Evolutionary conservation across 331 rosid genomes (phyloP), one percentile per base, ranked within the genome.

Genomic region (Erythrophleum ivorense): DNA sequence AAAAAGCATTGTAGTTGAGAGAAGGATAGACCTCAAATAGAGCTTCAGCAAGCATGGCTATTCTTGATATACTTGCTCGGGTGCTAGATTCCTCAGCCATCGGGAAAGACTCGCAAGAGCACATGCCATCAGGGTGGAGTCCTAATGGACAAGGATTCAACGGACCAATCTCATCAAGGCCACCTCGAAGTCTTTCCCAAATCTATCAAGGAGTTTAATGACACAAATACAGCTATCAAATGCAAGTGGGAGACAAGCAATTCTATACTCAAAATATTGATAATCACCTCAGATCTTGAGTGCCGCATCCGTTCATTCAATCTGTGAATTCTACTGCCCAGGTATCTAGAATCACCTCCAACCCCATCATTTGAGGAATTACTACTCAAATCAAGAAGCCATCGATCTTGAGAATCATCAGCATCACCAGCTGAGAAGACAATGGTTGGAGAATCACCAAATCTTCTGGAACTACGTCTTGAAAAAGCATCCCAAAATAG

Each of bases 401-500:
- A 95, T 79, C 86, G 87, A 83, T 95, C 99, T 75, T 84, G 93
- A 81, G 91, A 90, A 76, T 91, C 91, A 85, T 88, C 92, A n/a
- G 77, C n/a, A 60, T 82, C 90, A 82, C 91, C 91, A n/a, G 90
- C 71, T 54, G 98, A 91, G 82, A 93, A 88, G 80, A 90, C 82
- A 65, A 91, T 75, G 48, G 97, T 87, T n/a, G 93, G 93, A 83
- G 98, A 91, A 79, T 93, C 96, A 73, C 90, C 85, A 60, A 86
- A 89, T 83, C 98, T 90, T 86, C 98, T 87, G 69, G 97, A 91
- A 87, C 92, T 90, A 73, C 96, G 92, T 65, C 89, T 87, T 79
- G 98, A 95, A 81, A 95, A 91, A 48, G 98, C 96, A 85, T 95
- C 98, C 98, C 97, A 93, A 79, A 93, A 90, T n/a, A 93, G 86